phyloP scores from a whole-genome alignment of 345 rosid genomes.

The Anacardium occidentale region DNA sequence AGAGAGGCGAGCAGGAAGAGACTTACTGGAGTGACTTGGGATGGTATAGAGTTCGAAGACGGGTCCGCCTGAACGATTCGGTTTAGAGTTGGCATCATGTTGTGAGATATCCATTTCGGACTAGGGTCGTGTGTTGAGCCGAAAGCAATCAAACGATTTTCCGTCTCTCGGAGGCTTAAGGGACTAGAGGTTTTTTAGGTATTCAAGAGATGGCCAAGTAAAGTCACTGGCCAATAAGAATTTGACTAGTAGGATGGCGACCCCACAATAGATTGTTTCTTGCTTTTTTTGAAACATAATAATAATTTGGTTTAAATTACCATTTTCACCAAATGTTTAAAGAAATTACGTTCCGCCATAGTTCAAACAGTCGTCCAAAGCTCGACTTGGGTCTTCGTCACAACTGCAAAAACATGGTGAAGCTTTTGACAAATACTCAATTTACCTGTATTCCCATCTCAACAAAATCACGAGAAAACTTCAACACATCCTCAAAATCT shows the following conservation, averaged over 20 bases:
- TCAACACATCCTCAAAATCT: neutral
- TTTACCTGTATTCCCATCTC: neutral
- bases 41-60: constrained; percentile 75
- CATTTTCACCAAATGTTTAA: no score
- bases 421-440: neutral
- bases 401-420: neutral
- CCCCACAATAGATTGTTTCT: neutral
- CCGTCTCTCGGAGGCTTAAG: neutral
- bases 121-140: constrained; percentile 12
- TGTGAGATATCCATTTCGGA: constrained; percentile 32
- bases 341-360: no score
- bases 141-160: neutral
- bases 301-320: neutral
- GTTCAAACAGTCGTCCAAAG: no score
- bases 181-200: neutral
- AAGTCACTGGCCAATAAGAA: neutral
- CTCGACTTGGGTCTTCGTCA: no score
- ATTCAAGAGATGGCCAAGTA: neutral
- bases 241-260: neutral
- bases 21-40: constrained; percentile 69
- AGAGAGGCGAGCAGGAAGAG: neutral
- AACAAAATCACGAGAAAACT: constrained; percentile 2
- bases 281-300: neutral
- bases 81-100: constrained; percentile 40
- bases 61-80: constrained; percentile 39